A percentile compares a stretch with the other conserved stretches of the same genome.
Evolutionary conservation across 192 early-diverging fungal genomes (phyloP).

Genomic region (Podila verticillata): DNA sequence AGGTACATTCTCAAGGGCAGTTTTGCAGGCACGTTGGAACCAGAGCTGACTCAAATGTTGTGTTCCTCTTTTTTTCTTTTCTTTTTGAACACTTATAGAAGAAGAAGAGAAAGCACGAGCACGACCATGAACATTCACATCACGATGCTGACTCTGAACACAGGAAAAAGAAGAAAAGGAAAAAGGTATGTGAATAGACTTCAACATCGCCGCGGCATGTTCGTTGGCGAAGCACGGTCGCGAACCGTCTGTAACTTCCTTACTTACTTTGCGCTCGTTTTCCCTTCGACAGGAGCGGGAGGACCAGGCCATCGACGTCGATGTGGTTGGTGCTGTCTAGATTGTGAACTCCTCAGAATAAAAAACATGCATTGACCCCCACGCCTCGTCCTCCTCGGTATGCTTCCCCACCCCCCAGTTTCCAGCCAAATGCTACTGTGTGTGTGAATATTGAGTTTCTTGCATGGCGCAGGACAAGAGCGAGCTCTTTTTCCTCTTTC

Average conservation of each 20-base stretch:
- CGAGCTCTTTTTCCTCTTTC: background rate
- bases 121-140: conserved; percentile 45
- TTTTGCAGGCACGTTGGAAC: background rate
- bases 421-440: no score
- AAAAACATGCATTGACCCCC: no score
- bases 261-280: background rate
- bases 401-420: background rate
- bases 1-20: conserved; percentile 13
- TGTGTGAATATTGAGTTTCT: background rate
- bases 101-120: conserved; percentile 54
- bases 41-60: background rate
- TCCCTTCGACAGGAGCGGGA: conserved; percentile 25
- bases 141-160: conserved; percentile 51
- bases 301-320: conserved; percentile 5
- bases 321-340: background rate
- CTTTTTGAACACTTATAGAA: conserved; percentile 7
- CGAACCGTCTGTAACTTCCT: background rate
- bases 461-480: background rate
- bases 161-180: conserved; percentile 53
- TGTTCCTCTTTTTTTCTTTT: background rate
- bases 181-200: conserved; percentile 43
- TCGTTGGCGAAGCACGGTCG: background rate
- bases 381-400: no score
- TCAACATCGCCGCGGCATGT: background rate
- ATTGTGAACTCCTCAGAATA: background rate